Evolutionary conservation across 2,329 filamentous ascomycete species (phyloP).

Genomic region (Cytospora schulzeri): DNA sequence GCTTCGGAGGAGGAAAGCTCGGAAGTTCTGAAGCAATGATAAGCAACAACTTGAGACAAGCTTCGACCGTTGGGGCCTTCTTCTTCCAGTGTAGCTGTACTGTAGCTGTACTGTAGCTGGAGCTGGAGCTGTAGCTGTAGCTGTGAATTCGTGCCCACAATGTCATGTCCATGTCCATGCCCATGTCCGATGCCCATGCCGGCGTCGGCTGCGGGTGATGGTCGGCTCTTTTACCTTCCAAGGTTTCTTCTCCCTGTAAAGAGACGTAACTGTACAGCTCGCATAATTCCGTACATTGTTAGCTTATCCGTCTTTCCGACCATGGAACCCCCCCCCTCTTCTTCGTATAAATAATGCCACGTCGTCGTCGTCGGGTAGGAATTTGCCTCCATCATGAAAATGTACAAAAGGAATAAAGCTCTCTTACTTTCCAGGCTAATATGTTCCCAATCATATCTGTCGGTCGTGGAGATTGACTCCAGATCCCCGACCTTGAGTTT

Average conservation of each 20-base stretch:
- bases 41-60: neutral
- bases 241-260: neutral
- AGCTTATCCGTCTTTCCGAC: neutral
- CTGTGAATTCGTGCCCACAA: no score
- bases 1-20: neutral
- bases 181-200: no score
- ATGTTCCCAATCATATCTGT: neutral
- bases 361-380: neutral
- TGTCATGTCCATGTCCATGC: no score
- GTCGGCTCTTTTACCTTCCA: neutral
- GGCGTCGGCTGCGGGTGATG: neutral
- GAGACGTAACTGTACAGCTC: slow-evolving; percentile 14
- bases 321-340: neutral
- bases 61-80: neutral
- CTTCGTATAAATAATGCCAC: slow-evolving; percentile 9
- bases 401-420: neutral
- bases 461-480: slow-evolving; percentile 2
- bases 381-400: neutral
- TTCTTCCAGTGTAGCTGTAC: neutral
- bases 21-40: neutral
- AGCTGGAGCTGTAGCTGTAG: no score
- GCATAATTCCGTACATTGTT: slow-evolving; percentile 8
- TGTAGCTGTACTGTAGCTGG: no score
- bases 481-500: no score
- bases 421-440: no score